Base-by-base conservation (phyloP, 2,329 filamentous ascomycete species). In the Xylariaceae sp. region DNA sequence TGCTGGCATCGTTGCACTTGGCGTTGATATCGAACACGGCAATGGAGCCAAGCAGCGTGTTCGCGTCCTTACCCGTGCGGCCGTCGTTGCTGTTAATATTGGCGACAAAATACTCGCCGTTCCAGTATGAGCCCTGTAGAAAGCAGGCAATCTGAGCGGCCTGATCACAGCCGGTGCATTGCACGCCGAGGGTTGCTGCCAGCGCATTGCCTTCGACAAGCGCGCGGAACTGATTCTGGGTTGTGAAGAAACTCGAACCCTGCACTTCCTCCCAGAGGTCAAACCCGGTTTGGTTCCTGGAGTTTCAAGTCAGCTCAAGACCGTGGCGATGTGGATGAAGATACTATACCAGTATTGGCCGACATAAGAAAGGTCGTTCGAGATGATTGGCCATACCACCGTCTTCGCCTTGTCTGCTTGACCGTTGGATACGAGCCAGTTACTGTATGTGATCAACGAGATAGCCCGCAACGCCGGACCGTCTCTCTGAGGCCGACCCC, bases 231-330 rank as follows among this genome's bases (percentile, higher is more conserved):
- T 80, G 75, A 8, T 75, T 78, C 29, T 79, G 76, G 26, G 76
- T 72, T 1, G 81, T 82, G 67, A 84, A 85, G 72, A 83, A 84
- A 2, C 78, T 81, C 0, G 76, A 76, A 30, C 80, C 78, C 26
- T 73, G 71, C 19, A 82, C 74, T 62, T 84, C 81, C 62, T 85
- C 81, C 81, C 81, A 84, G 2, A 84, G 70, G 61, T 85, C 81
- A 59, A 79, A 84, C 4, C 76, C 77, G 3, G 77, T 77, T 51
- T 76, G 71, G 57, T 79, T 81, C 66, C 66, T 68, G 37, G 73
- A 9, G 6, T 45, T 2, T 39, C 39, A 9, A 26, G 40, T 52
- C 45, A 55, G 52, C 9, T 29, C 44, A 8, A 11, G 50, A 29
- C 3, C 4, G 29, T 37, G 5, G 42, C 3, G 7, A 26, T n/a